Evolutionary conservation across 2,329 filamentous ascomycete species (phyloP).

Genomic region (Mycosphaerella sp.): DNA sequence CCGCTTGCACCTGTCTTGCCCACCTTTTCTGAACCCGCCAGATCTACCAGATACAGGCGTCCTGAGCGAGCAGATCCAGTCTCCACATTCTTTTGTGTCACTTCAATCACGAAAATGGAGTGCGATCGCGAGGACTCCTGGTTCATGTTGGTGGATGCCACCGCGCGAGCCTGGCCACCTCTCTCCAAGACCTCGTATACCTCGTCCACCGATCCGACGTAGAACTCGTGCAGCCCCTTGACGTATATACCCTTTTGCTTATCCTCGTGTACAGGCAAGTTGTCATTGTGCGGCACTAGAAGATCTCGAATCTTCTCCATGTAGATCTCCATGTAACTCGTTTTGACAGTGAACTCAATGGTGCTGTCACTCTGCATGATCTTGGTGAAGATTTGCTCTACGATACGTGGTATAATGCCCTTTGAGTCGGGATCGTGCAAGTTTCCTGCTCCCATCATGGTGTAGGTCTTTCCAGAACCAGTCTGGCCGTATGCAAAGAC

Average conservation of each 20-base stretch:
- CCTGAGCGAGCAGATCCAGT: constrained; percentile 94
- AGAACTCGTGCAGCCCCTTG: constrained; percentile 89
- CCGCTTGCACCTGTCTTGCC: constrained; percentile 97
- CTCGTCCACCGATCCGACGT: constrained; percentile 90
- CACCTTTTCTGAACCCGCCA: constrained; percentile 97
- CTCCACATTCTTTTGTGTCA: constrained; percentile 96
- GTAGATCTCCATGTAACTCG: constrained; percentile 99
- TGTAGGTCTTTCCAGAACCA: constrained; percentile 96
- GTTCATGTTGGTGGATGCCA: constrained; percentile 98
- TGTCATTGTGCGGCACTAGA: constrained; percentile 87
- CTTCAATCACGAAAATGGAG: constrained; percentile 94
- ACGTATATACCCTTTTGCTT: constrained; percentile 95
- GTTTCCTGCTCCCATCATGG: constrained; percentile 86
- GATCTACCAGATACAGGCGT: constrained; percentile 92
- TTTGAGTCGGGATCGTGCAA: constrained; percentile 84
- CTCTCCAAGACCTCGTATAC: constrained; percentile 96
- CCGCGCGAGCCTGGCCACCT: constrained; percentile 82
- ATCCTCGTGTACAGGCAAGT: constrained; percentile 95
- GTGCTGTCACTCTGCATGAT: constrained; percentile 86
- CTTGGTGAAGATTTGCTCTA: constrained; percentile 95
- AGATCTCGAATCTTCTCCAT: constrained; percentile 98
- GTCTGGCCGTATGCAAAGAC: constrained; percentile 99
- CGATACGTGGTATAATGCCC: constrained; percentile 93
- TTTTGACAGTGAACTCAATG: constrained; percentile 97
- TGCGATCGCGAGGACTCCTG: constrained; percentile 96